Evolutionary conservation across 164 flowering plant species (phyloP).

Genomic region (Macadamia tetraphylla): DNA sequence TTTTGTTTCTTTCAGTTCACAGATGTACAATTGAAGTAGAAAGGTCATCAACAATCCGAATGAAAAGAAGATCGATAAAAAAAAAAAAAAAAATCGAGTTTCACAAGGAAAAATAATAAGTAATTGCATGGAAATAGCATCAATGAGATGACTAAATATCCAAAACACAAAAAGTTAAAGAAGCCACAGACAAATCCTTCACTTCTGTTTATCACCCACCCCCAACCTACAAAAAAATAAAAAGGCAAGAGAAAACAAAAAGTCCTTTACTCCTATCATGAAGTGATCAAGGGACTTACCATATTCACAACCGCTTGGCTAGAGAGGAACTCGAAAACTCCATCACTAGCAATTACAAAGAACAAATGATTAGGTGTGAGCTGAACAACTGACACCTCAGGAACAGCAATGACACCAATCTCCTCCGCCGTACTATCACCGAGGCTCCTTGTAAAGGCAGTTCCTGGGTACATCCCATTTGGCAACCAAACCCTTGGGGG

Average conservation of each 20-base stretch:
- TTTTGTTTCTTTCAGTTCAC: no score
- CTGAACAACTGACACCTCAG: conserved; percentile 60
- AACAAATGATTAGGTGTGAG: conserved; percentile 70
- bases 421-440: conserved; percentile 86
- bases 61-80: not conserved
- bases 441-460: conserved; percentile 95
- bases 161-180: not conserved
- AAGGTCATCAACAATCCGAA: not conserved
- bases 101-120: not conserved
- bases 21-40: no score
- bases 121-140: not conserved
- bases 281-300: conserved; percentile 40
- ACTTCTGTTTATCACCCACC: no score
- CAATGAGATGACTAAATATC: not conserved
- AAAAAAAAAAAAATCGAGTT: not conserved
- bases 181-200: not conserved
- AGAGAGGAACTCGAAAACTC: conserved; percentile 86
- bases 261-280: not conserved
- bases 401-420: conserved; percentile 88
- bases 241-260: no score
- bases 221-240: no score
- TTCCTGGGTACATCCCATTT: conserved; percentile 83
- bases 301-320: conserved; percentile 88
- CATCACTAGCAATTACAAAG: conserved; percentile 95
- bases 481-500: conserved; percentile 97